Evolutionary conservation across 139 green algal genomes (phyloP).

Genomic region (Chlorella sp.): DNA sequence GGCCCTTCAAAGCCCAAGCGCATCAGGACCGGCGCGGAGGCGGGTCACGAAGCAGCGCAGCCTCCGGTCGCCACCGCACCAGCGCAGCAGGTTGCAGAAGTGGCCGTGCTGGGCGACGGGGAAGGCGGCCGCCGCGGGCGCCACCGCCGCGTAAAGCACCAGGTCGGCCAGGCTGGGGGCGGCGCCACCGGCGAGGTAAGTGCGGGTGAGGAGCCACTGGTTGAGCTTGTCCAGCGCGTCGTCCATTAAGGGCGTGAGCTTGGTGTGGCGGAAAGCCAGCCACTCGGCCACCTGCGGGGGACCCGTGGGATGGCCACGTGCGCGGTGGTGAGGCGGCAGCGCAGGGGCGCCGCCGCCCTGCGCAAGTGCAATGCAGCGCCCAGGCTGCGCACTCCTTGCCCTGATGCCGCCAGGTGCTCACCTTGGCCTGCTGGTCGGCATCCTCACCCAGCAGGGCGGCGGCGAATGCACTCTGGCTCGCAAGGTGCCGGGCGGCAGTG

Average conservation of each 20-base stretch:
- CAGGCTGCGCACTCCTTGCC: background rate
- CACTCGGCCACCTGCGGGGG: constrained; percentile 36
- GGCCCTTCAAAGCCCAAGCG: too few species aligned
- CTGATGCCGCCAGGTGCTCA: too few species aligned
- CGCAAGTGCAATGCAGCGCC: background rate
- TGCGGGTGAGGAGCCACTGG: constrained; percentile 13
- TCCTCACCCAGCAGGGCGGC: constrained; percentile 29
- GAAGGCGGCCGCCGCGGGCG: constrained; percentile 45
- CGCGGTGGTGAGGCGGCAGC: background rate
- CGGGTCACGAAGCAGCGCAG: too few species aligned
- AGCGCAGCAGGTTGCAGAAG: constrained; percentile 73
- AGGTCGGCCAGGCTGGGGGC: constrained; percentile 49
- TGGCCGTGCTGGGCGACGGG: constrained; percentile 71
- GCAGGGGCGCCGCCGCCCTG: background rate
- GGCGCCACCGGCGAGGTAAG: constrained; percentile 36
- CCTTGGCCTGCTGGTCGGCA: constrained; percentile 33
- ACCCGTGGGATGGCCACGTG: background rate
- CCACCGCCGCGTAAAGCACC: constrained; percentile 44
- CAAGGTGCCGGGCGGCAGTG: constrained; percentile 31
- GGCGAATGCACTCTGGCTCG: background rate
- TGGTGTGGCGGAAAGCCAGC: constrained; percentile 32
- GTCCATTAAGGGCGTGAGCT: constrained; percentile 38
- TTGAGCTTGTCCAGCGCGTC: constrained; percentile 31
- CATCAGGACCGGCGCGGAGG: too few species aligned
- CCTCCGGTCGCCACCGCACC: constrained; percentile 30